Base-by-base conservation (phyloP, 306 rosid species). In the Ormosia emarginata region DNA sequence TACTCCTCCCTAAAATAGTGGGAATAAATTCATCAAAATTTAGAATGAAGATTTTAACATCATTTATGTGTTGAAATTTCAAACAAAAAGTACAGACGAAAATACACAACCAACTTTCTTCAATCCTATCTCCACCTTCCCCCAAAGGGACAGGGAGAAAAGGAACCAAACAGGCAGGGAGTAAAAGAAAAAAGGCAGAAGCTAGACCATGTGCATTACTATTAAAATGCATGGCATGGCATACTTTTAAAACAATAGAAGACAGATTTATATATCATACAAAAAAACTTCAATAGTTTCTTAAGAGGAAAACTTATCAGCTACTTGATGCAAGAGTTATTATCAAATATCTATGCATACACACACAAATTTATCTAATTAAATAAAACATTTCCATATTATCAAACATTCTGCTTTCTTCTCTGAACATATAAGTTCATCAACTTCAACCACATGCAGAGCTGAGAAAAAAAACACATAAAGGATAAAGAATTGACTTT, bases 1-100 rank as follows among this genome's bases (percentile, higher is more conserved):
- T 90, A 95, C 73, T 93, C 97, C 90, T 95, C 99, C 81, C 99
- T 95, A 78, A 34, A 85, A 83, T 70, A 75, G 56, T 34, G 55
- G 50, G 59, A 79, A 74, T 46, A 77, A 59, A 75, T 44, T 68
- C 12, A 63, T 49, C 53, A 74, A 11, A 76, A 36, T 61, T 78
- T 37, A 80, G 7, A 29, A 80, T 7, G 62, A 82, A 84, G 30
- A 53, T 13, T 14, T 11, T 75, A 46, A 7, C 74, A 64, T 7
- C 75, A 32, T 40, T 43, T 7, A 44, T 40, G 39, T 14, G 10
- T 74, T 17, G 7, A 30, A 63, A 56, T 37, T 24, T 57, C 40
- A 63, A 74, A 37, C 32, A 66, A 40, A 49, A 53, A 56, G 10
- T 47, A 39, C 34, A 36, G 10, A 49, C 2, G 29, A 72, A 66